Evolutionary conservation across 2,329 filamentous ascomycete species (phyloP), one percentile per base, ranked within the genome.

Genomic region (Alternaria ethzedia): DNA sequence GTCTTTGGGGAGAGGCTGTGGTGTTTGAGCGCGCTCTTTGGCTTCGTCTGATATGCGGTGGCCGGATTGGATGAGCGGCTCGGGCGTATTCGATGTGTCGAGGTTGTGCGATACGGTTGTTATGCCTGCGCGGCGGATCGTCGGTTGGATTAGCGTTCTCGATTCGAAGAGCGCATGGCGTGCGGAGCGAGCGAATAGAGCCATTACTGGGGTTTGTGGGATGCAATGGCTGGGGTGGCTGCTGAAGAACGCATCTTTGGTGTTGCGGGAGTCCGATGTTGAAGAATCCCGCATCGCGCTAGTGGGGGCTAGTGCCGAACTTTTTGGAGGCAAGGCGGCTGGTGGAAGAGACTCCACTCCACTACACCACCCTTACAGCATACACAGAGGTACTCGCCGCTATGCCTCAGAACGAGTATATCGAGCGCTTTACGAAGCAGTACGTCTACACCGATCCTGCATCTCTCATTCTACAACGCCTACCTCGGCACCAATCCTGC

Each of bases 341-440:
- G 61, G 54, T 61, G 46, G 20, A 47, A 59, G 50, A 44, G 36
- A 65, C 61, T 60, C 54, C 57, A 65, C 57, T 59, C 45, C 44
- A 62, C 59, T 47, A 62, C 52, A 45, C 62, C 43, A 54, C 58
- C 51, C 47, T 52, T 52, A 36, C 20, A 55, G 21, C 57, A 60
- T 44, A 41, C 56, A 46, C 46, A 54, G 61, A 45, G 57, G 61
- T 43, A 63, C 46, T 49, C 59, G 54, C 65, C 77, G 28, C 30
- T 6, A 83, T 91, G 90, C 91, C 91, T 86, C 91, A 95, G 85
- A 94, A 94, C 82, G 91, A 92, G 83, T 91, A 86, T 66, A 85
- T 85, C 83, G 93, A 96, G 82, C 87, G 91, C 82, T 94, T 89
- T 85, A 85, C 87, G 74, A 92, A 92, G 78, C 83, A 81, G 74